These are phyloP conservation scores for Catenaria anguillulae DNA, from an alignment of 371 early-diverging fungal genomes.

Conservation along the genomic window DNA sequence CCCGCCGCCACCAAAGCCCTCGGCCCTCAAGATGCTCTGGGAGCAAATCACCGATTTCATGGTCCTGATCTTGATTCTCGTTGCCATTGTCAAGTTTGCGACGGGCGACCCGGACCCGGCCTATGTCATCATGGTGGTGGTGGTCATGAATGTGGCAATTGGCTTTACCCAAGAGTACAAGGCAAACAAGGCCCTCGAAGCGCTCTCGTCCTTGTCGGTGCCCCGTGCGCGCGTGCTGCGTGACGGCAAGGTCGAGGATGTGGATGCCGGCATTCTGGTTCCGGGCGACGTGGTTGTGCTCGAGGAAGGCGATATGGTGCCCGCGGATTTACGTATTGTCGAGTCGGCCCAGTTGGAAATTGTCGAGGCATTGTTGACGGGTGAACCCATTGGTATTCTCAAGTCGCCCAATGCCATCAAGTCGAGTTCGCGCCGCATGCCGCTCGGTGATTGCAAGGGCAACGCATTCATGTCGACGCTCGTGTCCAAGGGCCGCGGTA, in stretches of 20 bases:
- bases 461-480: conserved; percentile 73
- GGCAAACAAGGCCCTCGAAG: conserved; percentile 77
- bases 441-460: conserved; percentile 65
- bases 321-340: conserved; percentile 72
- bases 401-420: conserved; percentile 37
- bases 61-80: conserved; percentile 59
- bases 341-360: conserved; percentile 63
- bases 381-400: conserved; percentile 58
- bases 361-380: conserved; percentile 74
- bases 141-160: conserved; percentile 57
- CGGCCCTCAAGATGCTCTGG: conserved; percentile 50
- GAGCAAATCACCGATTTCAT: conserved; percentile 69
- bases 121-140: conserved; percentile 51
- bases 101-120: conserved; percentile 36
- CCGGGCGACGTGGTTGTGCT: conserved; percentile 75
- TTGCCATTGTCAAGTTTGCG: conserved; percentile 53
- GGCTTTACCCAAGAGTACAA: conserved; percentile 79
- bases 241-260: conserved; percentile 41
- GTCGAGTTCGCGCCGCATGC: conserved; percentile 41
- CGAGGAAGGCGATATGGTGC: conserved; percentile 73
- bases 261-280: conserved; percentile 57
- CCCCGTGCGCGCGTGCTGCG: conserved; percentile 64
- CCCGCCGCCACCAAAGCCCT: conserved; percentile 47
- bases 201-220: conserved; percentile 59
- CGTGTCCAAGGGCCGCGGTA: conserved; percentile 62